Percentiles rank a stretch among this genome's conserved stretches.
These are phyloP conservation scores for Rhodotorula sp. DNA, from an alignment of 1,284 basidiomycete genomes.

Conservation along the genomic window DNA sequence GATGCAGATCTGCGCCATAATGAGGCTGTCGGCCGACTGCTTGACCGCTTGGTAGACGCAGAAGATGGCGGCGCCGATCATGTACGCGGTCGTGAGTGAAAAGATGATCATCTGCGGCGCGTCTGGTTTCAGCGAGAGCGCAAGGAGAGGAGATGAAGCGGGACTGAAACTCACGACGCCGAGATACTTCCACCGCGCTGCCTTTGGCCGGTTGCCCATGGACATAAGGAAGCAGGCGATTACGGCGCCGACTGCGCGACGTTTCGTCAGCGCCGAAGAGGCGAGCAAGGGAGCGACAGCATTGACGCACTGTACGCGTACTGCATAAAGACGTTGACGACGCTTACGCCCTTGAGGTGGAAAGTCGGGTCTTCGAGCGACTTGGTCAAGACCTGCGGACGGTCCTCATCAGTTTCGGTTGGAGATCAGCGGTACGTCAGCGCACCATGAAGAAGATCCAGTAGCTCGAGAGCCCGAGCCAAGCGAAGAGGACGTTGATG, in stretches of 20 bases:
- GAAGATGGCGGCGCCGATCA: constrained; percentile 63
- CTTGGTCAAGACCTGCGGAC: constrained; percentile 67
- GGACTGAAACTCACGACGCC: constrained; percentile 53
- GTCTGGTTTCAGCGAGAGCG: no score
- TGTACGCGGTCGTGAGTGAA: constrained; percentile 29
- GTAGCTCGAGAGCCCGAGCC: constrained; percentile 86
- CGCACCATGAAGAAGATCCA: constrained; percentile 86
- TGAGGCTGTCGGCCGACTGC: constrained; percentile 58
- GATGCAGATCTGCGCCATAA: constrained; percentile 72
- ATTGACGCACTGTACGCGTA: constrained; percentile 71
- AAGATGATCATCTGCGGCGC: constrained; percentile 26
- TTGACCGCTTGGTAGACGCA: constrained; percentile 68
- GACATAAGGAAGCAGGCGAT: constrained; percentile 89
- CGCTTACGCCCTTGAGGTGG: constrained; percentile 60
- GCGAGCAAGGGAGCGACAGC: constrained; percentile 34
- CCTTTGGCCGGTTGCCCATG: constrained; percentile 93
- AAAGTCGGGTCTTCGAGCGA: constrained; percentile 78
- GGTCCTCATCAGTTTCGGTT: no score
- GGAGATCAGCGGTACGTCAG: no score
- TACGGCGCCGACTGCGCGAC: constrained; percentile 60
- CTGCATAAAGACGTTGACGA: constrained; percentile 74
- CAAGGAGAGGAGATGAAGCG: constrained; percentile 26
- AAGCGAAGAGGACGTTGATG: constrained; percentile 83
- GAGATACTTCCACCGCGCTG: constrained; percentile 53
- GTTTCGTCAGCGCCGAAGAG: neutral